Base-by-base conservation (phyloP, 441 rosid species). In the Eutrema salsugineum region DNA sequence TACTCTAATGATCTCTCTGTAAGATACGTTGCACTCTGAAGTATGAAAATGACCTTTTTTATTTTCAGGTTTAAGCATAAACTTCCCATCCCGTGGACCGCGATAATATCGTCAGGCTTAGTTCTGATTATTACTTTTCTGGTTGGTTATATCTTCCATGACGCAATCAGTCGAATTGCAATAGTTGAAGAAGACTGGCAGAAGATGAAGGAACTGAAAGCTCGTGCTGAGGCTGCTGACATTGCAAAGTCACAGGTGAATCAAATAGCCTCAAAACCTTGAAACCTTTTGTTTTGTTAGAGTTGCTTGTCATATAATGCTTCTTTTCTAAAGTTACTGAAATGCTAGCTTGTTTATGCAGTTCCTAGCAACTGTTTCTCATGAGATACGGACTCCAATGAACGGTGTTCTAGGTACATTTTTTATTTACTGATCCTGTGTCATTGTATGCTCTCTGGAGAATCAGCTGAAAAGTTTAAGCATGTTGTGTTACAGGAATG, bases 291-390 rank as follows among this genome's bases (percentile, higher is more conserved):
- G 8, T 46, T 53, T 75, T 64, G 74, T 32, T n/a, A 32, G 54
- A 51, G 38, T 38, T 66, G 33, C 17, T 27, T 30, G 15, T 60
- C 32, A 32, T 81, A 68, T 50, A 32, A 33, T 32, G 55, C 15
- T 4, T 54, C 71, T 63, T 66, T 28, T 39, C 27, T 14, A 24
- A 51, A 28, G 16, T 17, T 17, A 20, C 64, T 80, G 64, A 49
- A 28, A 33, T 36, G 63, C 47, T 9, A 54, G n/a, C 75, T 57
- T 32, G 0, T n/a, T 78, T 74, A 64, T 85, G 83, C 85, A 94
- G 99, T 94, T 94, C 76, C 93, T 94, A 70, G 97, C 98, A 14
- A 92, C 98, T 24, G 99, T 94, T 74, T 94, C 99, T 65, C 99
- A 94, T 48, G 99, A 94, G 90, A 94, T 94, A 75, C 86, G 97